These are phyloP conservation scores for Reticulascus tulasneorum DNA, from an alignment of 2,329 filamentous ascomycete genomes.

Conservation along the genomic window DNA sequence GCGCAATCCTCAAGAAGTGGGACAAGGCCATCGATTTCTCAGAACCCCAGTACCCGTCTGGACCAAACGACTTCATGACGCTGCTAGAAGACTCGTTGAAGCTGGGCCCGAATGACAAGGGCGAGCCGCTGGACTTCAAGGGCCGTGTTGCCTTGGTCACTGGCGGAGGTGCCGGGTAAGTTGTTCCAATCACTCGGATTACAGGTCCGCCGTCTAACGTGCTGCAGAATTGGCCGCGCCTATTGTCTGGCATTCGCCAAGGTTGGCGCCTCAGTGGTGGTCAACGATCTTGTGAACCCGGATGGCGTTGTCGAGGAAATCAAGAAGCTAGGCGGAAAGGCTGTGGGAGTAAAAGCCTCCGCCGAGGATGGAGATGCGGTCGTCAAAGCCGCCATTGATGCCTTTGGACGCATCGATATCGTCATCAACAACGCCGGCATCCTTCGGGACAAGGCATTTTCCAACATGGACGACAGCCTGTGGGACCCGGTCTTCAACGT, in stretches of 20 bases:
- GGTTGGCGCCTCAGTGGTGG: constrained; percentile 77
- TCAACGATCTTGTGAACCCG: constrained; percentile 94
- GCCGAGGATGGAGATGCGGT: constrained; percentile 89
- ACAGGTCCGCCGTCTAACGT: constrained; percentile 7
- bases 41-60: constrained; percentile 74
- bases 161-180: constrained; percentile 75
- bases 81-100: constrained; percentile 82
- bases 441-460: constrained; percentile 94
- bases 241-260: constrained; percentile 88
- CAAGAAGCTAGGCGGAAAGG: constrained; percentile 81
- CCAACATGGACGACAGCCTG: constrained; percentile 91
- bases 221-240: constrained; percentile 72
- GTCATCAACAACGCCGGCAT: constrained; percentile 98
- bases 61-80: constrained; percentile 81
- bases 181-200: constrained; percentile 8
- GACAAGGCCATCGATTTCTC: constrained; percentile 83
- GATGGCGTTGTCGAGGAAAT: constrained; percentile 91
- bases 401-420: constrained; percentile 90
- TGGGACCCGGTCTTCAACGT: constrained; percentile 93
- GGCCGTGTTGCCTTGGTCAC: constrained; percentile 85
- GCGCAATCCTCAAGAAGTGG: constrained; percentile 87
- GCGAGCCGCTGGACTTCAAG: constrained; percentile 73
- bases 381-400: constrained; percentile 89
- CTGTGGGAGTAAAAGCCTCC: constrained; percentile 87
- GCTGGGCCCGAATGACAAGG: constrained; percentile 66